Evolutionary conservation across 2,329 filamentous ascomycete species (phyloP), one percentile per base, ranked within the genome.

Genomic region (Orbilia oligospora): DNA sequence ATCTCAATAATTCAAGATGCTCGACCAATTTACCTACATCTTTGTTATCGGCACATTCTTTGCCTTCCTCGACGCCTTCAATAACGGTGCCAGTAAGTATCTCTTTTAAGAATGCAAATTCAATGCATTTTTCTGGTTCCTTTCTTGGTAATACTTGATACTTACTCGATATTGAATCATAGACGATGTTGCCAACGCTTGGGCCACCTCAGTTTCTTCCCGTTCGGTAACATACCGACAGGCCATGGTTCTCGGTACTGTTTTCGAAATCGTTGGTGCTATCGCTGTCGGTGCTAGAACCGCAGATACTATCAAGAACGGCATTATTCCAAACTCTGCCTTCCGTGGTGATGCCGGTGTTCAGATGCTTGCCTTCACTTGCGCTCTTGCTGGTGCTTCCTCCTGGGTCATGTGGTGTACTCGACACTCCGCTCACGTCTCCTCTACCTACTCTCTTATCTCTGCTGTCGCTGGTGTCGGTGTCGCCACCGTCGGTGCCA

Each of bases 381-480:
- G 89, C 79, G 89, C 90, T 24, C 86, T 89, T 0, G 90, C 89
- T 16, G 91, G 87, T 81, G 90, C 91, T 63, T 90, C 90, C 0
- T 86, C 87, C 9, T 94, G 91, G 91, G 91, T 93, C 56, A 93
- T 93, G 91, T 93, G 91, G 91, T 93, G 91, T 84, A 93, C 91
- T 0, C 87, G 87, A 56, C 87, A 93, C 87, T 91, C 90, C 3
- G 90, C 91, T 76, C 91, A 92, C 85, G 90, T 92, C 81, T 92
- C 90, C 0, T 91, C 91, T 0, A 92, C 90, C 27, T 91, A 92
- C 86, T 91, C 90, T 0, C 88, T 92, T 68, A 88, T 92, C 83
- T 91, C 90, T 0, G 88, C 90, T 72, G 87, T 92, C 46, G 85
- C 85, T 80, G 83, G 86, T 46, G 84, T 86, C 55, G 85, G 85